A percentile compares a stretch with the other conserved stretches of the same genome.
Conservation (phyloP, 305 asterid genomes). For the Fraxinus floribunda region DNA sequence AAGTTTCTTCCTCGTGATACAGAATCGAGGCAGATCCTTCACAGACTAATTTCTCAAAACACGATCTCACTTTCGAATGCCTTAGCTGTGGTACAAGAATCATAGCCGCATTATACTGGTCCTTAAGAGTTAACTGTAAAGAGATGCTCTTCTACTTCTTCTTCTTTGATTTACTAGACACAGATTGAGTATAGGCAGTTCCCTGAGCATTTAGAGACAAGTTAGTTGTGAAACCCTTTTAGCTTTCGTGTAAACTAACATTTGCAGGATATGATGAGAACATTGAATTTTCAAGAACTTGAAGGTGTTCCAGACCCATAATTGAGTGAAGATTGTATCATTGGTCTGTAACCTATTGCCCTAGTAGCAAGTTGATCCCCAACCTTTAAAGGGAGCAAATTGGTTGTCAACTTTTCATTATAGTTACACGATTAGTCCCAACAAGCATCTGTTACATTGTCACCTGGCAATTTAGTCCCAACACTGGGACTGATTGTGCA, state of each 20-base stretch:
- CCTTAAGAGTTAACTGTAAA: conserved; percentile 9
- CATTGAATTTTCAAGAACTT: background rate
- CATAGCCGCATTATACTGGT: background rate
- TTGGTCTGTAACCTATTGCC: background rate
- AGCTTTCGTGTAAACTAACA: background rate
- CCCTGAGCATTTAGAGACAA: conserved; percentile 33
- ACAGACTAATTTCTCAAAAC: conserved; percentile 23
- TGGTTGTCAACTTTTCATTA: background rate
- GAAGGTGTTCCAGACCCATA: background rate
- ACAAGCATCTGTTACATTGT: background rate
- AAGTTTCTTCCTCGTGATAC: conserved; percentile 26
- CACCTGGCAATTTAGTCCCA: background rate
- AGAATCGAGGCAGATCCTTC: conserved; percentile 14
- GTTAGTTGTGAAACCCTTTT: background rate
- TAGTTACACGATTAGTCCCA: background rate
- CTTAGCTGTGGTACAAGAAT: conserved; percentile 26
- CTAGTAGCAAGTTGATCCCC: background rate
- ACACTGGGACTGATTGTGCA: background rate
- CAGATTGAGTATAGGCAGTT: conserved; percentile 46
- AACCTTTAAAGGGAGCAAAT: background rate
- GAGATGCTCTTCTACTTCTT: conserved; percentile 39
- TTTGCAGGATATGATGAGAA: background rate
- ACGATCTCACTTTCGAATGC: conserved; percentile 23
- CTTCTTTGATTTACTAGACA: conserved; percentile 44
- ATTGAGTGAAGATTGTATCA: background rate